phyloP scores from a whole-genome alignment of 2,329 filamentous ascomycete genomes.

The Pseudogymnoascus sp. region DNA sequence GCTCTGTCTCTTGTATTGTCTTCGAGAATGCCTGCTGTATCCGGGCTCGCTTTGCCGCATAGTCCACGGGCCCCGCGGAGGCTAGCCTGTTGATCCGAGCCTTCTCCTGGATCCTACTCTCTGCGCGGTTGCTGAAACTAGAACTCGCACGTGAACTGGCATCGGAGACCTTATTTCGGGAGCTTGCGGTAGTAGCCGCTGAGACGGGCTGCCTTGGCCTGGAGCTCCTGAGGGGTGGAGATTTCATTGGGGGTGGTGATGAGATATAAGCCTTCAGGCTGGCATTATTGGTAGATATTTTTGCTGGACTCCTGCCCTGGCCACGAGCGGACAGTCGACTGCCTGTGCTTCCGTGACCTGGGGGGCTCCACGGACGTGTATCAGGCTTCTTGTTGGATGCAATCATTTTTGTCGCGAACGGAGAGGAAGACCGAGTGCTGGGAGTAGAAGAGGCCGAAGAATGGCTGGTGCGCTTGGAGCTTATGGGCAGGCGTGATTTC shows the following conservation, averaged over 20 bases:
- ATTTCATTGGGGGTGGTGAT: conserved; percentile 63
- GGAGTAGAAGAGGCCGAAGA: conserved; percentile 43
- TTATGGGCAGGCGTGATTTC: conserved; percentile 25
- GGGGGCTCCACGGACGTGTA: conserved; percentile 26
- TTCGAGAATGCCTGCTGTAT: conserved; percentile 83
- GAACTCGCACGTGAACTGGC: conserved; percentile 14
- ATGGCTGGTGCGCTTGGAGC: conserved; percentile 30
- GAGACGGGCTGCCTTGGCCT: conserved; percentile 75
- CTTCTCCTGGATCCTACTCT: conserved; percentile 25
- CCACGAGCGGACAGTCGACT: conserved; percentile 31
- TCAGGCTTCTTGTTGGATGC: conserved; percentile 34
- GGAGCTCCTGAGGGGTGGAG: conserved; percentile 74
- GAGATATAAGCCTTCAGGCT: conserved; percentile 71
- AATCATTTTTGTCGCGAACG: conserved; percentile 40
- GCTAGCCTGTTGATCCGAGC: conserved; percentile 43
- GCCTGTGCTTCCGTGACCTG: conserved; percentile 19
- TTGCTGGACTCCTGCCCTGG: conserved; percentile 22
- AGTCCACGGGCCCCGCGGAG: conserved; percentile 71
- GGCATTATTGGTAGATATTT: conserved; percentile 37
- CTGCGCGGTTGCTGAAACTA: conserved; percentile 23
- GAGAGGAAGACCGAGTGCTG: conserved; percentile 53
- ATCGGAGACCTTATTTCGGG: conserved; percentile 50
- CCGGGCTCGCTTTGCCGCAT: conserved; percentile 71
- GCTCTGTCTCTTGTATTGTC: conserved; percentile 70
- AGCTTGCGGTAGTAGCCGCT: conserved; percentile 63